Evolutionary conservation across 208 protist genomes (phyloP), one percentile per base, ranked within the genome.

Genomic region (Crithidia bombi): DNA sequence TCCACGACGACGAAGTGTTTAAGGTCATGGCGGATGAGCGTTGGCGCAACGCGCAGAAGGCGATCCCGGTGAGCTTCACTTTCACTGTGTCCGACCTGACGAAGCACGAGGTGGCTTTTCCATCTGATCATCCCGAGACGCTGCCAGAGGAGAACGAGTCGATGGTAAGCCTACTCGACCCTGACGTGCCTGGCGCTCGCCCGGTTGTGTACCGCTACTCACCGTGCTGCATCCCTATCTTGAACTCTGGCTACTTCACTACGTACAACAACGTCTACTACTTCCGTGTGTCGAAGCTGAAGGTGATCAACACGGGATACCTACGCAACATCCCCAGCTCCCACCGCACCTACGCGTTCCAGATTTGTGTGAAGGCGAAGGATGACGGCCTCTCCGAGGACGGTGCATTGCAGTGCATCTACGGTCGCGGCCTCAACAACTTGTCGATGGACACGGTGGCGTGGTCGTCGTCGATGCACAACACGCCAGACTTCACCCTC

Each of bases 181-280:
- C 87, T 1, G 82, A 94, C 35, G 77, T 92, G 54, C 80, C 86
- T 1, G 85, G 81, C 19, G 91, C 86, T 12, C 77, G 65, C 3
- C 73, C 82, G 14, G 65, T 87, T 35, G 72, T 68, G 23, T 89
- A 69, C 67, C 81, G 85, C 38, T 94, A 92, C 72, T 79, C 82
- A 30, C 89, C 91, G 36, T 94, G 89, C 72, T 86, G 84, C 66
- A 87, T 95, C 28, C 87, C 89, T 0, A 92, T 94, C 65, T 74
- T 96, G 32, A 92, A 86, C 63, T 85, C 89, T 6, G 89, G 91
- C 5, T 92, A 89, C 76, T 94, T 96, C 65, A 85, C 85, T 28
- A 81, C 87, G 21, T 96, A 96, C 77, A 87, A 86, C 73, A 96
- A 93, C 70, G 88, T 94, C 0, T 94, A 86, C 69, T 95, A 94